Evolutionary conservation across 179 eudicot species (phyloP).

Genomic region (Vitellaria paradoxa): DNA sequence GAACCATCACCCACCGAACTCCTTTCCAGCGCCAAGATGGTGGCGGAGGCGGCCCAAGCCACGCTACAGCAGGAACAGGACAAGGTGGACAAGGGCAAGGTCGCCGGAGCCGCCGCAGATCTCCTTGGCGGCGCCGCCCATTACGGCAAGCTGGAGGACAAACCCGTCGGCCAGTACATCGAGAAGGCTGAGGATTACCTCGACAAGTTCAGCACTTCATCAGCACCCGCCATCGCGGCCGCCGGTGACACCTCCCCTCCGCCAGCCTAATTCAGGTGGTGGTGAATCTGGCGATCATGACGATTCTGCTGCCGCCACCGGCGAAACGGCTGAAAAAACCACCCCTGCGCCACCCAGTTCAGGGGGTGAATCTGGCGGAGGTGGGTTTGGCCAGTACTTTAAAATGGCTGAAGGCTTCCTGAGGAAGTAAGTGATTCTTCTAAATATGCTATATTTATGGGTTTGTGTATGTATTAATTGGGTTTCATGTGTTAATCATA

Average conservation of each 20-base stretch:
- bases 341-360: background rate
- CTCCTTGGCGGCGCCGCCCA: conserved; percentile 39
- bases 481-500: too few relatives aligned
- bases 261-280: background rate
- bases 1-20: conserved; percentile 25
- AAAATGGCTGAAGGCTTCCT: conserved; percentile 18
- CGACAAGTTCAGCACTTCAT: conserved; percentile 21
- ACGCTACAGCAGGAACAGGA: conserved; percentile 8
- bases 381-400: background rate
- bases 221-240: conserved; percentile 13
- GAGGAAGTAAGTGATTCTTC: conserved; percentile 1
- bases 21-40: conserved; percentile 42
- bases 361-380: background rate
- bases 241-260: background rate
- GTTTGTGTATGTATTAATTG: background rate
- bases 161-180: conserved; percentile 34
- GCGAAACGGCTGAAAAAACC: background rate
- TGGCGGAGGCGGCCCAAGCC: conserved; percentile 48
- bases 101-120: conserved; percentile 51
- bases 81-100: conserved; percentile 33
- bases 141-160: conserved; percentile 45
- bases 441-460: background rate
- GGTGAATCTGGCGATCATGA: background rate
- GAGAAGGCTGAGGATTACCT: conserved; percentile 53
- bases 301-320: background rate